Evolutionary conservation across 352 stramenopile species (phyloP).

Genomic region (Phytophthora cactorum): DNA sequence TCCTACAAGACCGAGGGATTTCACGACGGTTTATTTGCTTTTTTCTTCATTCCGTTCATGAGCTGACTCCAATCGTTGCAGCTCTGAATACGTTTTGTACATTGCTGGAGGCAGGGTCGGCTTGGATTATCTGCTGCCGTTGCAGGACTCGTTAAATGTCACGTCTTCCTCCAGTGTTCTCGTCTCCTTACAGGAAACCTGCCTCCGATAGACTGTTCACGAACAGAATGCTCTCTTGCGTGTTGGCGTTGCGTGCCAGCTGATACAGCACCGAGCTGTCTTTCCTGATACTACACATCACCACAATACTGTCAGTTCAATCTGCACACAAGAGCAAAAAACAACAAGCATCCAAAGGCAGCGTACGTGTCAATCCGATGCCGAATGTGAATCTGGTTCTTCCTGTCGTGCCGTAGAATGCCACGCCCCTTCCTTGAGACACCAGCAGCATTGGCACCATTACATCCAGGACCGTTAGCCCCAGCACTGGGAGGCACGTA

Average conservation of each 20-base stretch:
- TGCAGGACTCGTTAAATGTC: no score
- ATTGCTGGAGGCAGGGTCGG: slow-evolving; percentile 17
- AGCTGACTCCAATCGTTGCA: slow-evolving; percentile 33
- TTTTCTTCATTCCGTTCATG: slow-evolving; percentile 29
- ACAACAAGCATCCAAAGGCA: not conserved
- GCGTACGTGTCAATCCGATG: slow-evolving; percentile 89
- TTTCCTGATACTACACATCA: slow-evolving; percentile 74
- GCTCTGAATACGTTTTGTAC: slow-evolving; percentile 40
- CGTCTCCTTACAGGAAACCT: slow-evolving; percentile 68
- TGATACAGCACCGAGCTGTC: slow-evolving; percentile 86
- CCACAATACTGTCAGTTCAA: slow-evolving; percentile 14
- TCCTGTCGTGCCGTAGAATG: slow-evolving; percentile 74
- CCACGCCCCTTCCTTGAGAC: slow-evolving; percentile 81
- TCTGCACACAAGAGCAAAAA: slow-evolving; percentile 1
- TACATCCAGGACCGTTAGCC: slow-evolving; percentile 19
- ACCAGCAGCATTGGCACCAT: slow-evolving; percentile 14
- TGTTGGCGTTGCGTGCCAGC: slow-evolving; percentile 86
- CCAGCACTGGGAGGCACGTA: slow-evolving; percentile 57
- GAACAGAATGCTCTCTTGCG: slow-evolving; percentile 89
- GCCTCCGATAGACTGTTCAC: slow-evolving; percentile 90
- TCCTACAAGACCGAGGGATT: slow-evolving; percentile 4
- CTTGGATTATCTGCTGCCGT: not conserved
- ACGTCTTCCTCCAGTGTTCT: not conserved
- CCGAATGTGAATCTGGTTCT: slow-evolving; percentile 73
- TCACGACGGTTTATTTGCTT: slow-evolving; percentile 35